Evolutionary conservation across 2,329 filamentous ascomycete genomes (phyloP), one percentile per base, ranked within the genome.

Genomic region (Juglanconis oblonga): DNA sequence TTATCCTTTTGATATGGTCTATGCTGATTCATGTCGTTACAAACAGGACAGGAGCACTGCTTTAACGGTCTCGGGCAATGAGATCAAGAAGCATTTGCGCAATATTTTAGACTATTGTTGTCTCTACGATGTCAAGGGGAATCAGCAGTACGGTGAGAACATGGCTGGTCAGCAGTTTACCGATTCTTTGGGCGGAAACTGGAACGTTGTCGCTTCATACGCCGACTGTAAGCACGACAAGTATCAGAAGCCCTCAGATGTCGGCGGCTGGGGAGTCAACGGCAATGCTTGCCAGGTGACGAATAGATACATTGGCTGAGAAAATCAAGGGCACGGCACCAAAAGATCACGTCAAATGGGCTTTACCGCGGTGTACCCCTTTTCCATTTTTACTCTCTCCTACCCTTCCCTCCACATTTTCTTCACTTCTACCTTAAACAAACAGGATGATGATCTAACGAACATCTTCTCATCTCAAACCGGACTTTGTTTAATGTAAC

Each of bases 101-200:
- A 55, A 55, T 40, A 55, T 55, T n/a, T 29, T 55, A 13, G 6
- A 55, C 2, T 8, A 31, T 10, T 55, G 52, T 38, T 55, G 52
- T 36, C 6, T 55, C 11, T 33, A 36, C 9, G 47, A 44, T 13
- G 9, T 3, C 9, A 38, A 33, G 8, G 24, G 24, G 8, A 11
- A 5, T 9, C 17, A 33, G 40, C n/a, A 45, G 10, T 47, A 55
- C 33, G 40, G 40, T 0, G 7, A 14, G 6, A 6, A 31, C 10
- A 24, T 45, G 40, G 42, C 29, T 14, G 52, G 52, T 8, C 52
- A 55, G 42, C 52, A 55, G n/a, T 55, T 55, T 31, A 55, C 52
- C 52, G 42, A 55, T 32, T 40, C 52, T 14, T 3, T 35, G 6
- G 52, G 52, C 9, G 52, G 52, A 8, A 52, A 52, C 52, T 55